Conservation (phyloP, 2,329 filamentous ascomycete species). For the Arthrobotrys entomopaga region DNA sequence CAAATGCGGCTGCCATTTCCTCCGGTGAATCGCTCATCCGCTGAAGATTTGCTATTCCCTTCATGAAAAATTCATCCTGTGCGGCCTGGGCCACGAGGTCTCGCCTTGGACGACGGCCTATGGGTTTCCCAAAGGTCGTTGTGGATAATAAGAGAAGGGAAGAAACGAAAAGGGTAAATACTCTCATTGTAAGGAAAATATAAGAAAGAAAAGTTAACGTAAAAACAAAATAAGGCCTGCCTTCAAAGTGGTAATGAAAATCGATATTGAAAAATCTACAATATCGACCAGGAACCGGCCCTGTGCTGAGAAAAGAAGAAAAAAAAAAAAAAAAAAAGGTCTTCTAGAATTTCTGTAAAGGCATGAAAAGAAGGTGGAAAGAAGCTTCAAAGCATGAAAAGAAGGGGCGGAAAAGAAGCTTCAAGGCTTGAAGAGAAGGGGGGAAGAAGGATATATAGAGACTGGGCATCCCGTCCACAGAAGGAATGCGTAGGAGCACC, state of each 20-base stretch:
- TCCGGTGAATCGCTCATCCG: not conserved
- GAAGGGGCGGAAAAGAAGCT: not conserved
- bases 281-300: conserved; percentile 47
- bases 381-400: too few species aligned
- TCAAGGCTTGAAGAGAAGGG: not conserved
- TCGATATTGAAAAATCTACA: conserved; percentile 27
- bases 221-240: conserved; percentile 30
- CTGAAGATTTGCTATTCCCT: conserved; percentile 16
- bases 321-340: not conserved
- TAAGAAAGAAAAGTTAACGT: conserved; percentile 6
- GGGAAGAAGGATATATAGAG: conserved; percentile 6
- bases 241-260: conserved; percentile 15
- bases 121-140: conserved; percentile 16
- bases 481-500: too few species aligned
- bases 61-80: conserved; percentile 3
- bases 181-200: conserved; percentile 17
- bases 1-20: not conserved
- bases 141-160: conserved; percentile 23
- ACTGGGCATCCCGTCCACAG: not conserved
- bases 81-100: not conserved
- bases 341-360: not conserved
- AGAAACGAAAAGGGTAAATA: conserved; percentile 19
- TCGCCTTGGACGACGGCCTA: not conserved
- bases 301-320: conserved; percentile 19
- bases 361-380: not conserved